Percentiles rank a stretch among this genome's conserved stretches.
These are phyloP conservation scores for Anthracocystis walkeri DNA, from an alignment of 1,284 basidiomycete genomes.

Conservation along the genomic window DNA sequence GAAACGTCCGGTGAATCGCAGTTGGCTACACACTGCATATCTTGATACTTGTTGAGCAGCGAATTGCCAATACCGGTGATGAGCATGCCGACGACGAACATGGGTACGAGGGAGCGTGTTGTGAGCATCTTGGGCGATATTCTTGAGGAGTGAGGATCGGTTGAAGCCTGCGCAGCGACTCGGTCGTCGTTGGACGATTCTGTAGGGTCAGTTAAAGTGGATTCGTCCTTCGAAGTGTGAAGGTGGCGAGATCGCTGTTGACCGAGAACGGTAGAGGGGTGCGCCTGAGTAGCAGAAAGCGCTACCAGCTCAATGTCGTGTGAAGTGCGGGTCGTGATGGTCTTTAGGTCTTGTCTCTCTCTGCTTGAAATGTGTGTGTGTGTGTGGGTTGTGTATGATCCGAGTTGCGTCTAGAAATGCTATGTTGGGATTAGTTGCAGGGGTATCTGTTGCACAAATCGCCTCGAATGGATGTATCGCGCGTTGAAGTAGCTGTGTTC, in stretches of 20 bases:
- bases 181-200: neutral
- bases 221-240: constrained; percentile 1
- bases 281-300: constrained; percentile 35
- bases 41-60: constrained; percentile 69
- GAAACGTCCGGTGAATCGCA: constrained; percentile 61
- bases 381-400: neutral
- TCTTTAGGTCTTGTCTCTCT: neutral
- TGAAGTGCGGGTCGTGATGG: constrained; percentile 11
- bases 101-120: constrained; percentile 59
- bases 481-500: no score
- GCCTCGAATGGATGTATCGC: no score
- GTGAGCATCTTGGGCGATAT: constrained; percentile 36
- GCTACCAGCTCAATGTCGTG: constrained; percentile 41
- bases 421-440: no score
- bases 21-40: constrained; percentile 70
- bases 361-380: no score
- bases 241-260: constrained; percentile 22
- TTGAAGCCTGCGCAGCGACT: no score
- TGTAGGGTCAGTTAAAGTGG: constrained; percentile 1
- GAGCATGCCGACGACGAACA: constrained; percentile 73
- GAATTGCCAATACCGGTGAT: constrained; percentile 71
- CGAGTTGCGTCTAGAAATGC: neutral
- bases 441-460: no score
- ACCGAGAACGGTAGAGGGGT: constrained; percentile 21
- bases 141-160: neutral